These are phyloP conservation scores for Phytophthora citrophthora DNA, from an alignment of 352 stramenopile species.

Conservation along the genomic window DNA sequence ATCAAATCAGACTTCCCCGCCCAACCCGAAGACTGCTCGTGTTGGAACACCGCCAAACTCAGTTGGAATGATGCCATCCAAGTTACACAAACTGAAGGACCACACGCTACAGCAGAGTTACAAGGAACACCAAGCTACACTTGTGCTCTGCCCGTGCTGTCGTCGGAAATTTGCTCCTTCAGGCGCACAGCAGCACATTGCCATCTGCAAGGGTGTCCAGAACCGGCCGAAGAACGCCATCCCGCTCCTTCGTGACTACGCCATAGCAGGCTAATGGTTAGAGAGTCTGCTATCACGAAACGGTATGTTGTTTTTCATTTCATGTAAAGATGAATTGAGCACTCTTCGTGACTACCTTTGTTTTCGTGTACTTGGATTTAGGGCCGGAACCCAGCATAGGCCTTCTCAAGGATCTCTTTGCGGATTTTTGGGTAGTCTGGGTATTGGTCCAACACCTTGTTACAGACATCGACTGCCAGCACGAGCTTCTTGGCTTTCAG, in stretches of 20 bases:
- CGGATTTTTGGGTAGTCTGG: slow-evolving; percentile 95
- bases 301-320: slow-evolving; percentile 25
- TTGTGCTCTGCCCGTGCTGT: slow-evolving; percentile 85
- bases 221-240: slow-evolving; percentile 81
- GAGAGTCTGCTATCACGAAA: slow-evolving; percentile 5
- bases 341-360: slow-evolving; percentile 13
- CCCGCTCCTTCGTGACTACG: slow-evolving; percentile 70
- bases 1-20: slow-evolving; percentile 12
- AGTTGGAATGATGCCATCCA: slow-evolving; percentile 18
- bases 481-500: slow-evolving; percentile 94
- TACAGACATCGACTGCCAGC: slow-evolving; percentile 91
- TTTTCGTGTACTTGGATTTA: slow-evolving; percentile 39
- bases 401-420: slow-evolving; percentile 95
- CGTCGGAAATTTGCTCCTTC: slow-evolving; percentile 82
- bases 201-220: slow-evolving; percentile 84
- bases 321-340: slow-evolving; percentile 27
- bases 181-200: slow-evolving; percentile 84
- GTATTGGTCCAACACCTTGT: slow-evolving; percentile 94
- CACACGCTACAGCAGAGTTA: slow-evolving; percentile 75
- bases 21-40: slow-evolving; percentile 15
- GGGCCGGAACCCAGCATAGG: slow-evolving; percentile 86
- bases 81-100: slow-evolving; percentile 49
- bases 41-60: slow-evolving; percentile 21
- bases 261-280: slow-evolving; percentile 56
- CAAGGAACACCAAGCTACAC: slow-evolving; percentile 77